phyloP scores from a whole-genome alignment of 2,329 filamentous ascomycete genomes.

The Aspergillus costaricaensis region DNA sequence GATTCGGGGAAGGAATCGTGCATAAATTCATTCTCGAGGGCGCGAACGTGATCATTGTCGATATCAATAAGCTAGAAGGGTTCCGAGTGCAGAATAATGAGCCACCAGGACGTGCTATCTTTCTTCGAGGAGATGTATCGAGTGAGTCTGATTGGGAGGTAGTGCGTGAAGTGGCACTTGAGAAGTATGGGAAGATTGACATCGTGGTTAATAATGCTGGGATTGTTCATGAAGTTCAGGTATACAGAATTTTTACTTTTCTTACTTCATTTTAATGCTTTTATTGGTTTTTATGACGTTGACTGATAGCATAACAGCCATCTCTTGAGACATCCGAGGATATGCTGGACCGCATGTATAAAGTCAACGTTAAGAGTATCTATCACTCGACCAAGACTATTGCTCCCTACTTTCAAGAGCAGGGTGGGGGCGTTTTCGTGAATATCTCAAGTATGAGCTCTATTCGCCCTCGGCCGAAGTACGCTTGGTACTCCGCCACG shows the following conservation, averaged over 20 bases:
- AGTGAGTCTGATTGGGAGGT: neutral
- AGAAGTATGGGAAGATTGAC: neutral
- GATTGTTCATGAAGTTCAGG: neutral
- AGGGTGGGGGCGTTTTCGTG: neutral
- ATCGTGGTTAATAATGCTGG: constrained; percentile 1
- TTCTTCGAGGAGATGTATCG: neutral
- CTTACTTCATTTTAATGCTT: no score
- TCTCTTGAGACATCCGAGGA: neutral
- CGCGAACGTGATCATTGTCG: neutral
- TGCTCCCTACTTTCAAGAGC: neutral
- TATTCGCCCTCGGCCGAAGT: neutral
- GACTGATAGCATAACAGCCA: neutral
- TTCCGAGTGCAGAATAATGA: neutral
- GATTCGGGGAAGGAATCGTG: neutral
- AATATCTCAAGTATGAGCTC: neutral
- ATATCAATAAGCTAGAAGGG: neutral
- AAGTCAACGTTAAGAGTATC: neutral
- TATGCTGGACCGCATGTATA: neutral
- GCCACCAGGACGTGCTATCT: neutral
- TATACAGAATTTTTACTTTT: neutral
- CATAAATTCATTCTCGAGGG: neutral
- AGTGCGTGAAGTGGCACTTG: neutral
- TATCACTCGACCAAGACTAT: neutral
- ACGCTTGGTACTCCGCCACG: neutral
- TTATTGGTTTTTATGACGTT: no score